Evolutionary conservation across 352 stramenopile genomes (phyloP).

Genomic region (Phytophthora meadii): DNA sequence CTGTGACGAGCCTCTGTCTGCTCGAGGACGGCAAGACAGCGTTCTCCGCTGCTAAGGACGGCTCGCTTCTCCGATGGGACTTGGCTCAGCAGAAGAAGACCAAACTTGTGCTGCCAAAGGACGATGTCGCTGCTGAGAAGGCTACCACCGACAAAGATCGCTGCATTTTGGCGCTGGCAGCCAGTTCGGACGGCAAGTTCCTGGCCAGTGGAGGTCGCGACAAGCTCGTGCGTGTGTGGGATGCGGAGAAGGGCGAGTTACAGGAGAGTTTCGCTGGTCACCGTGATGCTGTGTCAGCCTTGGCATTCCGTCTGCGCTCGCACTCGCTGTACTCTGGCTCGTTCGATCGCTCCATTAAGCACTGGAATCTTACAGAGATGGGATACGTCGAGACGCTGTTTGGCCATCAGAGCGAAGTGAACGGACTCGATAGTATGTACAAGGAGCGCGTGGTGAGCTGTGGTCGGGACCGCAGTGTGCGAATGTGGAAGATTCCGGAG

Average conservation of each 20-base stretch:
- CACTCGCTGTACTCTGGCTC: conserved; percentile 93
- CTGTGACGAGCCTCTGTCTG: conserved; percentile 91
- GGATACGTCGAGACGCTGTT: conserved; percentile 96
- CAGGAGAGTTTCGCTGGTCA: conserved; percentile 92
- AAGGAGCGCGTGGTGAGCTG: conserved; percentile 92
- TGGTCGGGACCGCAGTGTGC: conserved; percentile 91
- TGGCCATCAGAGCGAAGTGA: conserved; percentile 91
- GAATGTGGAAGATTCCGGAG: conserved; percentile 96
- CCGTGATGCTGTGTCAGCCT: conserved; percentile 86
- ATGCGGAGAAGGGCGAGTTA: conserved; percentile 73
- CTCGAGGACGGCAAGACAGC: conserved; percentile 88
- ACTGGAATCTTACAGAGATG: conserved; percentile 97
- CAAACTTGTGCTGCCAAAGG: conserved; percentile 61
- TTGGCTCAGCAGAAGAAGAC: conserved; percentile 83
- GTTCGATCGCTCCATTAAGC: conserved; percentile 93
- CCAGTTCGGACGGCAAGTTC: conserved; percentile 93
- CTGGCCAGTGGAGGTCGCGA: conserved; percentile 91
- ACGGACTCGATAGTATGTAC: conserved; percentile 90
- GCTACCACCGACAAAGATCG: conserved; percentile 78
- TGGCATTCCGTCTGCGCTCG: conserved; percentile 90
- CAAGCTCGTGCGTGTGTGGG: conserved; percentile 92
- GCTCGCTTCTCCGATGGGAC: conserved; percentile 91
- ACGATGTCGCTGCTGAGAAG: conserved; percentile 61
- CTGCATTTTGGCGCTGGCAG: conserved; percentile 85
- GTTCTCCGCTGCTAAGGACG: conserved; percentile 94